Evolutionary conservation across 441 rosid species (phyloP).

Genomic region (Erysimum pusillum): DNA sequence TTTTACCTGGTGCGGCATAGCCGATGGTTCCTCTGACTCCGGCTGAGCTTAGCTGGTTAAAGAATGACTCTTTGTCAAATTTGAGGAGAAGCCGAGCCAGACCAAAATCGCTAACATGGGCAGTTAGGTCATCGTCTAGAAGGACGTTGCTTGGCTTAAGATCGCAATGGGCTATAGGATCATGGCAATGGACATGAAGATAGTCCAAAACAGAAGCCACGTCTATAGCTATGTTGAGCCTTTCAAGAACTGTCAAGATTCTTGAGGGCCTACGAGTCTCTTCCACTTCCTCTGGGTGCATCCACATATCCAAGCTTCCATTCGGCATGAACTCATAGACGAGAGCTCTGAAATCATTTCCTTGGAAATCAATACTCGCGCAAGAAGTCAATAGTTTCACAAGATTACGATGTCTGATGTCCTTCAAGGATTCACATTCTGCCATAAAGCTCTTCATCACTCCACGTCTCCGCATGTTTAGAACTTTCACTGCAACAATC

Average conservation of each 20-base stretch:
- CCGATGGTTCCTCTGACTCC: constrained; percentile 42
- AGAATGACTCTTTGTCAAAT: neutral
- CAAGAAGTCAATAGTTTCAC: neutral
- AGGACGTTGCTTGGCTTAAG: neutral
- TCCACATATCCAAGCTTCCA: neutral
- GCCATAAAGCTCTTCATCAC: neutral
- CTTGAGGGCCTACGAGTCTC: neutral
- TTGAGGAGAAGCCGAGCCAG: neutral
- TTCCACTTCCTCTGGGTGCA: neutral
- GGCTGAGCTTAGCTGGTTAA: constrained; percentile 25
- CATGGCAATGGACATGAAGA: neutral
- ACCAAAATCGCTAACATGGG: neutral
- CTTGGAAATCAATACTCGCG: neutral
- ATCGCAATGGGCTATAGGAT: neutral
- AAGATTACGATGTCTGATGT: neutral
- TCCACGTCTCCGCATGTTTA: neutral
- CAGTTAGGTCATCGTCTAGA: neutral
- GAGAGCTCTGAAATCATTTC: neutral
- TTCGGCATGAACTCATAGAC: neutral
- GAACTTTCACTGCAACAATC: constrained; percentile 14
- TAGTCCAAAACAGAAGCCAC: neutral
- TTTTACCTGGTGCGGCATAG: constrained; percentile 23
- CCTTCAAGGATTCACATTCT: neutral
- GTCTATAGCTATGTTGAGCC: neutral
- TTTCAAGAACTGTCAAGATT: neutral